Conservation (phyloP, 2,329 filamentous ascomycete genomes). For the Alternaria rosae region DNA sequence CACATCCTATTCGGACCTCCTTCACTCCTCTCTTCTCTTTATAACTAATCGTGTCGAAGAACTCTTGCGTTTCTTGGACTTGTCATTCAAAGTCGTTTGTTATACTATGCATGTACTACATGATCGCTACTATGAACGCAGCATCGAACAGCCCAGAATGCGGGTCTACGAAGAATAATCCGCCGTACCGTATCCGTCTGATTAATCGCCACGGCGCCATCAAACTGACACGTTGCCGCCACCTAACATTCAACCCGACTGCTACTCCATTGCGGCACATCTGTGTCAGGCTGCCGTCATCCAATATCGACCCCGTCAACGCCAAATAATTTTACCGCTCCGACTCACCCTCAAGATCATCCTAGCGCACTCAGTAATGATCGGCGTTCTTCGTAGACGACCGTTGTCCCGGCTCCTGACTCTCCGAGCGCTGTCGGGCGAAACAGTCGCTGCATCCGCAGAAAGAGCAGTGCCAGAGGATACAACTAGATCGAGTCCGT, state of each 20-base stretch:
- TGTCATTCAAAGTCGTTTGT: not conserved
- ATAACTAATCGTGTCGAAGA: not conserved
- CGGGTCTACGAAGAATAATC: not conserved
- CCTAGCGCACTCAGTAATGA: slow-evolving; percentile 1
- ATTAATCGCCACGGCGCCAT: not conserved
- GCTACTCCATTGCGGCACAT: slow-evolving; percentile 1
- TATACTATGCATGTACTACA: not conserved
- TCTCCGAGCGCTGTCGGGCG: slow-evolving; percentile 3
- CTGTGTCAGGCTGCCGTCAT: slow-evolving; percentile 1
- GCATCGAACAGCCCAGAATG: not conserved
- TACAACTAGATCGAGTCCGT: slow-evolving; percentile 4
- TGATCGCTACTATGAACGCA: not conserved
- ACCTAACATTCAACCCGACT: slow-evolving; percentile 7
- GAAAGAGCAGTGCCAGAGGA: slow-evolving; percentile 5
- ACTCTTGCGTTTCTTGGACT: not conserved
- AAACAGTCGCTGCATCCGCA: not conserved
- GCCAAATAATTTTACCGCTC: slow-evolving; percentile 20
- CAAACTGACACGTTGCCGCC: slow-evolving; percentile 5
- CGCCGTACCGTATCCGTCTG: not conserved
- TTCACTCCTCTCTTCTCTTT: not conserved
- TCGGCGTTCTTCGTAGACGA: not conserved
- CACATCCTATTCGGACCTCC: slow-evolving; percentile 15
- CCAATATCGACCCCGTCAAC: slow-evolving; percentile 18
- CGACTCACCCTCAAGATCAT: not conserved
- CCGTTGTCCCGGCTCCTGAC: not conserved